Percentiles rank a stretch among this genome's conserved stretches.
Evolutionary conservation across 805 yeast species (phyloP).

Genomic region (Saturnispora sanitii): DNA sequence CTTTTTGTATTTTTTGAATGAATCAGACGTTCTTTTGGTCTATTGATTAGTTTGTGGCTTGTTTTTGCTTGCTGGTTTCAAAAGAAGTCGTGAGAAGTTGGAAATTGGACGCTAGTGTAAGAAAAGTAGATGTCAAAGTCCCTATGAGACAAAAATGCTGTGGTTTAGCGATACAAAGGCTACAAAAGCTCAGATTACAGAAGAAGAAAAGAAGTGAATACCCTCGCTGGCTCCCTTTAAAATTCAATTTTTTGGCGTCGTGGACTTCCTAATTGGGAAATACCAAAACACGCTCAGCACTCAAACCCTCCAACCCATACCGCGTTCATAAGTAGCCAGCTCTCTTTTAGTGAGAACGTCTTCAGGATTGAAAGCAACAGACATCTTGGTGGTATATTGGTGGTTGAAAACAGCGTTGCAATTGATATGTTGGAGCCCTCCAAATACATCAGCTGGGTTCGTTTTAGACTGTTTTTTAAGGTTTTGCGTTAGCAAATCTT

Average conservation of each 20-base stretch:
- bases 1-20: no score
- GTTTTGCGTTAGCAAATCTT: slow-evolving; percentile 12
- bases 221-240: slow-evolving; percentile 6
- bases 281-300: slow-evolving; percentile 16
- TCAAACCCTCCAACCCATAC: slow-evolving; percentile 20
- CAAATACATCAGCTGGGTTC: slow-evolving; percentile 23
- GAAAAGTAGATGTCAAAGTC: no score
- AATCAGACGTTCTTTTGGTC: no score
- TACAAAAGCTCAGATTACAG: not conserved
- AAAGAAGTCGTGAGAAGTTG: no score
- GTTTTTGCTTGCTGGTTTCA: no score
- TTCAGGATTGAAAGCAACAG: slow-evolving; percentile 19
- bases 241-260: slow-evolving; percentile 14
- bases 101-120: no score
- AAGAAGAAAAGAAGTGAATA: not conserved
- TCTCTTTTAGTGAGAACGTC: slow-evolving; percentile 20
- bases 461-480: slow-evolving; percentile 16
- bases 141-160: not conserved
- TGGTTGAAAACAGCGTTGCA: slow-evolving; percentile 19
- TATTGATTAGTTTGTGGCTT: no score
- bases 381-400: slow-evolving; percentile 17
- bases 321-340: slow-evolving; percentile 20
- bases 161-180: not conserved
- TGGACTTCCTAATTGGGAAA: slow-evolving; percentile 17
- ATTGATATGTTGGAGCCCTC: slow-evolving; percentile 15